These are phyloP conservation scores for Sungouiozyma intestinalis DNA, from an alignment of 805 yeast genomes.

Conservation along the genomic window DNA sequence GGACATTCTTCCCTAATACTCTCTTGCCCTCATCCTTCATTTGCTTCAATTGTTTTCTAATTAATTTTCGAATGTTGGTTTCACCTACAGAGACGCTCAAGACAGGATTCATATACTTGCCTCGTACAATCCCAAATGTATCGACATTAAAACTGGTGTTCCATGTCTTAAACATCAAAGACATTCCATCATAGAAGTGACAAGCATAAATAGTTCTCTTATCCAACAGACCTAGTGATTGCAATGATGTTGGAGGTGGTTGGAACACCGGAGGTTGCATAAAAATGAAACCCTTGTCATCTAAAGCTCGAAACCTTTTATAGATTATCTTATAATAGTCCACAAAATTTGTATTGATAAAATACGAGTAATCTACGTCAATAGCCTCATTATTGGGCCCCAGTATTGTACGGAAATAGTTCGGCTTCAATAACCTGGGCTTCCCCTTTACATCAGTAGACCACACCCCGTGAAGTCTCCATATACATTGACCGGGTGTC, in stretches of 20 bases:
- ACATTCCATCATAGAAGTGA: conserved; percentile 92
- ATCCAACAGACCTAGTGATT: conserved; percentile 45
- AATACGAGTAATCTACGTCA: conserved; percentile 39
- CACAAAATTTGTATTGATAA: conserved; percentile 55
- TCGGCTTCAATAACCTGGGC: conserved; percentile 31
- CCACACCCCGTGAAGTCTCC: conserved; percentile 80
- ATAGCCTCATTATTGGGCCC: conserved; percentile 5
- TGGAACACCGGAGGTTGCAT: conserved; percentile 78
- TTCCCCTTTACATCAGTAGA: conserved; percentile 29
- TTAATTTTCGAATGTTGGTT: conserved; percentile 57
- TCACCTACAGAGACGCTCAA: conserved; percentile 79
- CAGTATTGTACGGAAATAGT: conserved; percentile 36
- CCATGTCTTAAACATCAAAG: conserved; percentile 89
- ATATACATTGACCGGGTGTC: conserved; percentile 67
- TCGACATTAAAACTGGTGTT: conserved; percentile 73
- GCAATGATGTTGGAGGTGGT: conserved; percentile 53
- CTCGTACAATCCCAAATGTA: conserved; percentile 78
- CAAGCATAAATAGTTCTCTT: conserved; percentile 64
- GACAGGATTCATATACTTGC: conserved; percentile 59
- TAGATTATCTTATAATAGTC: conserved; percentile 48
- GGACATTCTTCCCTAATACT: conserved; percentile 51
- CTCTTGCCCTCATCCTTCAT: conserved; percentile 54
- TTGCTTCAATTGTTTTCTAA: conserved; percentile 56
- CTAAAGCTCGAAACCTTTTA: conserved; percentile 36
- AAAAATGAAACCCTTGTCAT: conserved; percentile 43